Conservation (phyloP, 2,329 filamentous ascomycete species). For the Ilyonectria sp. region DNA sequence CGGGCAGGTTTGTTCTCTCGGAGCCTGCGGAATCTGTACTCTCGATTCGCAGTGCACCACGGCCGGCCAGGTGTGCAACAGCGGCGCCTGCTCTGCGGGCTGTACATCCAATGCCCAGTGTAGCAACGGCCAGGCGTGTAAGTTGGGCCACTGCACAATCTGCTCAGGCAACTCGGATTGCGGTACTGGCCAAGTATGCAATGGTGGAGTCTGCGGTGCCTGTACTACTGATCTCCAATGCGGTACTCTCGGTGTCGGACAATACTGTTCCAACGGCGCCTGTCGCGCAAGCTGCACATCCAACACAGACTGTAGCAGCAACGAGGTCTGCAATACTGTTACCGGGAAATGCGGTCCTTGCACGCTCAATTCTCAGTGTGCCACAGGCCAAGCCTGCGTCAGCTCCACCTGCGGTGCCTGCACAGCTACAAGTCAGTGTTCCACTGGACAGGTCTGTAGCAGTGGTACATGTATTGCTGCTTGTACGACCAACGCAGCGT, state of each 20-base stretch:
- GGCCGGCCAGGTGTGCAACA: conserved; percentile 22
- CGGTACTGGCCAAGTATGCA: conserved; percentile 21
- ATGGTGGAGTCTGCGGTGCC: conserved; percentile 21
- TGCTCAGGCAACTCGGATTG: conserved; percentile 26
- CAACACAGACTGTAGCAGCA: conserved; percentile 27
- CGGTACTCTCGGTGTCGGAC: conserved; percentile 15
- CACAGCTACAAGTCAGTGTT: not conserved
- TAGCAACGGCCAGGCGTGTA: conserved; percentile 30
- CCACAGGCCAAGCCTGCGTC: conserved; percentile 13
- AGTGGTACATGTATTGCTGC: conserved; percentile 18
- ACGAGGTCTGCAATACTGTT: conserved; percentile 21
- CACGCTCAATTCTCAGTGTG: conserved; percentile 19
- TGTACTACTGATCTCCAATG: conserved; percentile 26
- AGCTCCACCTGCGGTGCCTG: conserved; percentile 18
- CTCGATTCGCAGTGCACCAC: conserved; percentile 18
- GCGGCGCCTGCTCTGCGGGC: conserved; percentile 18
- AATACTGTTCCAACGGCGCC: conserved; percentile 28
- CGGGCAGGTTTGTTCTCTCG: conserved; percentile 17
- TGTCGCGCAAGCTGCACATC: conserved; percentile 19
- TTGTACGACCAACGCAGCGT: conserved; percentile 20
- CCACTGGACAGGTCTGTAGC: conserved; percentile 18
- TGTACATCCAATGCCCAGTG: conserved; percentile 27
- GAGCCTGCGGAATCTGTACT: conserved; percentile 12
- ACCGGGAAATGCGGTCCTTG: conserved; percentile 22
- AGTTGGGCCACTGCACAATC: conserved; percentile 15